Conservation (phyloP, 2,329 filamentous ascomycete genomes). For the Aureobasidium melanogenum region DNA sequence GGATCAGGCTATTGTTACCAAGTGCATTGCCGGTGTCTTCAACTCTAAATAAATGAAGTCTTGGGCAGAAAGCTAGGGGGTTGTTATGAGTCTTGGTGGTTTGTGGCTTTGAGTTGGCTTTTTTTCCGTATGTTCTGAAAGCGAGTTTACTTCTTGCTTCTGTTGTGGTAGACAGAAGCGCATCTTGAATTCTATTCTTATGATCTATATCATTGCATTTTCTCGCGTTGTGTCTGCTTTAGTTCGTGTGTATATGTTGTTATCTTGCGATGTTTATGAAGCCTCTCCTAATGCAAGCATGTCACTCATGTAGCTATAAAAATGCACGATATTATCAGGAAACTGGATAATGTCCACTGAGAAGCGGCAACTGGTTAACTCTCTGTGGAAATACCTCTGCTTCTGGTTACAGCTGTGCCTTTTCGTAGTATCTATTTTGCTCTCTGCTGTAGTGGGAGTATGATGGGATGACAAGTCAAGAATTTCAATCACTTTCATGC, state of each 20-base stretch:
- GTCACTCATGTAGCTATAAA: too few relatives aligned
- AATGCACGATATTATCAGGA: neutral
- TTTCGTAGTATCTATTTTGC: too few relatives aligned
- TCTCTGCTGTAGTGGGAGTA: too few relatives aligned
- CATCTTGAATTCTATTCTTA: neutral
- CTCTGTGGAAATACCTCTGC: too few relatives aligned
- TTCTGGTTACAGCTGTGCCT: too few relatives aligned
- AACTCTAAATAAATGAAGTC: slow-evolving; percentile 7
- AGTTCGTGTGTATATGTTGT: too few relatives aligned
- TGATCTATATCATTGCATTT: neutral
- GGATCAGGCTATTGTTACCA: slow-evolving; percentile 20
- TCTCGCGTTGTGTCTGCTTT: neutral
- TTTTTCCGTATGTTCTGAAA: neutral
- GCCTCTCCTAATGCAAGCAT: too few relatives aligned
- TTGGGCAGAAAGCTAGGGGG: neutral
- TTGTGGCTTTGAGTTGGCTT: neutral
- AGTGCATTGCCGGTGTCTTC: slow-evolving; percentile 24
- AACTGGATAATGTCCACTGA: neutral
- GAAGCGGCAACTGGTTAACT: too few relatives aligned
- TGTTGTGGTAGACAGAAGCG: neutral
- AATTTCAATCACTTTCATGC: too few relatives aligned
- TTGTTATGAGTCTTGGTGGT: neutral
- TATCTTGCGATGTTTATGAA: too few relatives aligned
- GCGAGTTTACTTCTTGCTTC: neutral
- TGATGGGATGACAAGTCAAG: too few relatives aligned